Evolutionary conservation across 1,284 basidiomycete species (phyloP).

Genomic region (Tilletia setariae): DNA sequence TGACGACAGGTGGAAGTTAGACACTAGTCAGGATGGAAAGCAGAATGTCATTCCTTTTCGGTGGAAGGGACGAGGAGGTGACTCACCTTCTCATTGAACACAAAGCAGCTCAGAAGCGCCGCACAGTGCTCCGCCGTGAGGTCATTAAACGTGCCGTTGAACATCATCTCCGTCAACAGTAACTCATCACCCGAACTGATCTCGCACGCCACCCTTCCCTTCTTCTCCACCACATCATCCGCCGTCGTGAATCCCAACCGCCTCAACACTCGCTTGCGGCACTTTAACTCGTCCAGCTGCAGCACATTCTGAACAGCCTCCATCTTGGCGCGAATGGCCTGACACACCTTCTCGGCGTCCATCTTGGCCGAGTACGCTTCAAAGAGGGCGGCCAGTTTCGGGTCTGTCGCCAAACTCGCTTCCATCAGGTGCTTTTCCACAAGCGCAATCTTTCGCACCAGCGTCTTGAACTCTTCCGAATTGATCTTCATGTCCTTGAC

Average conservation of each 20-base stretch:
- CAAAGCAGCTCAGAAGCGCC: slow-evolving; percentile 88
- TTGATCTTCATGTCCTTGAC: slow-evolving; percentile 94
- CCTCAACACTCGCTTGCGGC: slow-evolving; percentile 86
- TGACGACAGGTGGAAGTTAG: too few relatives aligned
- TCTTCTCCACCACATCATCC: slow-evolving; percentile 93
- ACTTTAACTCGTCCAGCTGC: slow-evolving; percentile 95
- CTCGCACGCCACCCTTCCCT: slow-evolving; percentile 96
- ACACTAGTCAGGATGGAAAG: neutral
- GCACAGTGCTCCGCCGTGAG: slow-evolving; percentile 88
- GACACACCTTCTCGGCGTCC: slow-evolving; percentile 68
- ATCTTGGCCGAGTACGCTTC: slow-evolving; percentile 76
- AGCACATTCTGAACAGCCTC: slow-evolving; percentile 85
- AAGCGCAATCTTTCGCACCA: slow-evolving; percentile 57
- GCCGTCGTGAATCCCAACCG: slow-evolving; percentile 83
- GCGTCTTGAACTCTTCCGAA: slow-evolving; percentile 83
- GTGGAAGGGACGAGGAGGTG: neutral
- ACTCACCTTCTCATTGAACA: slow-evolving; percentile 91
- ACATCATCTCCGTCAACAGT: slow-evolving; percentile 91
- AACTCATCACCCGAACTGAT: slow-evolving; percentile 96
- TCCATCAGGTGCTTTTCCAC: slow-evolving; percentile 33
- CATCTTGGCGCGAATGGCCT: slow-evolving; percentile 76
- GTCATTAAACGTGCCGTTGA: slow-evolving; percentile 92
- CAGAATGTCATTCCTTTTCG: neutral
- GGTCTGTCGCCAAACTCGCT: slow-evolving; percentile 65
- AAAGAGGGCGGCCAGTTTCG: slow-evolving; percentile 71